These are phyloP conservation scores for Somion occarium DNA, from an alignment of 1,284 basidiomycete genomes.

Conservation along the genomic window DNA sequence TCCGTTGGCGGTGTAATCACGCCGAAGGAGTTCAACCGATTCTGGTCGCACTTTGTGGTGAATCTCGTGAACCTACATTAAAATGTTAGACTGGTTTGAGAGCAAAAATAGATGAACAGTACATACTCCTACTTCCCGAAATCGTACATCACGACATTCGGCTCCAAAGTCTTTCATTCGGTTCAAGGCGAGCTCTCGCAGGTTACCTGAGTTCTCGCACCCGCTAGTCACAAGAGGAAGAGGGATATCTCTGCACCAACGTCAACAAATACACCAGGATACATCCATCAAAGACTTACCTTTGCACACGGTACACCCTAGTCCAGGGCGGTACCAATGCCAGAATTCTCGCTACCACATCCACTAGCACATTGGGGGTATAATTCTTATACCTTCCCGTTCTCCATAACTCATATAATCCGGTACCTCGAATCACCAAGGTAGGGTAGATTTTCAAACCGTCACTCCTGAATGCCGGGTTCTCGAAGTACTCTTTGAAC, in stretches of 20 bases:
- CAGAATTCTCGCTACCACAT: constrained; percentile 94
- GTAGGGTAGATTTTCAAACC: constrained; percentile 99
- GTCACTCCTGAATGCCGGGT: constrained; percentile 95
- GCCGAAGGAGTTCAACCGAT: constrained; percentile 92
- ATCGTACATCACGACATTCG: constrained; percentile 95
- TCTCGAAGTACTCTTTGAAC: constrained; percentile 99
- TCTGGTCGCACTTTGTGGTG: constrained; percentile 97
- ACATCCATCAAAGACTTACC: constrained; percentile 41
- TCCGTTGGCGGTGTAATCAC: constrained; percentile 96
- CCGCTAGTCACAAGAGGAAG: constrained; percentile 93
- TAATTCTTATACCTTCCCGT: constrained; percentile 99
- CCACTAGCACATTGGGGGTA: constrained; percentile 96
- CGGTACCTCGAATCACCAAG: constrained; percentile 96
- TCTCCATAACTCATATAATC: constrained; percentile 94
- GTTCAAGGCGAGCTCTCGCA: constrained; percentile 93
- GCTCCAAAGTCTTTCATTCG: constrained; percentile 99
- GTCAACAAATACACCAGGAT: constrained; percentile 8
- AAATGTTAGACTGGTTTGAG: not conserved
- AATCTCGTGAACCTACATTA: constrained; percentile 87
- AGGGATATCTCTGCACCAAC: constrained; percentile 77
- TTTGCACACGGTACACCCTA: constrained; percentile 94
- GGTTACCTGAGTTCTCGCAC: constrained; percentile 96
- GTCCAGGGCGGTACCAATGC: constrained; percentile 99
- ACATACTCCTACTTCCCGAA: constrained; percentile 95
- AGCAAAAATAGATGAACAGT: constrained; percentile 2